phyloP scores from a whole-genome alignment of 495 filamentous ascomycete genomes.

The Letharia lupina region DNA sequence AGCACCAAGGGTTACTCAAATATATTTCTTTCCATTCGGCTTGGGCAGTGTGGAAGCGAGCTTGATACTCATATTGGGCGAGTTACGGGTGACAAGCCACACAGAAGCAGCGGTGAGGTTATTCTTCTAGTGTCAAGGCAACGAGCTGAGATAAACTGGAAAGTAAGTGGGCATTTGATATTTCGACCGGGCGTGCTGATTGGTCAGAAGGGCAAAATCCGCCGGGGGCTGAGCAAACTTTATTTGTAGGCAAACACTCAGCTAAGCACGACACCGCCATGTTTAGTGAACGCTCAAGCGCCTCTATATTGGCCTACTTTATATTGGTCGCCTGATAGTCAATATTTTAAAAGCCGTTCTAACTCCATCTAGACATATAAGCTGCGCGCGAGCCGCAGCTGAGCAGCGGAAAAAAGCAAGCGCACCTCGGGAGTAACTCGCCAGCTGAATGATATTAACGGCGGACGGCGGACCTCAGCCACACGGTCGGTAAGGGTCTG shows the following conservation, averaged over 20 bases:
- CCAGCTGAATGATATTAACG: neutral
- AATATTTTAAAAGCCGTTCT: no score
- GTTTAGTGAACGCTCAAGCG: neutral
- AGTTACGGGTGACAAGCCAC: neutral
- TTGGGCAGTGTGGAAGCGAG: neutral
- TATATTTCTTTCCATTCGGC: no score
- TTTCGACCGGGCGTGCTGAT: neutral
- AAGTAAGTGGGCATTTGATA: neutral
- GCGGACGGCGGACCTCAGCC: neutral
- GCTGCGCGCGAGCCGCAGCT: neutral
- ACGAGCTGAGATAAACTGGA: neutral
- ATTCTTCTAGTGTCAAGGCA: neutral
- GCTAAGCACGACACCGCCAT: no score
- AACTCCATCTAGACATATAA: neutral
- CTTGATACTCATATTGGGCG: neutral
- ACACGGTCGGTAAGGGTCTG: neutral
- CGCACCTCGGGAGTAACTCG: neutral
- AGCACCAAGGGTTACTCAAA: no score
- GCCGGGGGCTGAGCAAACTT: neutral
- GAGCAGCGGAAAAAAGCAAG: neutral
- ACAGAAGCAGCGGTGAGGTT: neutral
- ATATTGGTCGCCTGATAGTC: neutral
- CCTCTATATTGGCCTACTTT: neutral
- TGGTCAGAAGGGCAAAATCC: neutral
- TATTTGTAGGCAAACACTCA: neutral